A percentile compares a stretch with the other conserved stretches of the same genome.
Conservation (phyloP, 495 filamentous ascomycete species). For the Talaromyces proteolyticus region DNA sequence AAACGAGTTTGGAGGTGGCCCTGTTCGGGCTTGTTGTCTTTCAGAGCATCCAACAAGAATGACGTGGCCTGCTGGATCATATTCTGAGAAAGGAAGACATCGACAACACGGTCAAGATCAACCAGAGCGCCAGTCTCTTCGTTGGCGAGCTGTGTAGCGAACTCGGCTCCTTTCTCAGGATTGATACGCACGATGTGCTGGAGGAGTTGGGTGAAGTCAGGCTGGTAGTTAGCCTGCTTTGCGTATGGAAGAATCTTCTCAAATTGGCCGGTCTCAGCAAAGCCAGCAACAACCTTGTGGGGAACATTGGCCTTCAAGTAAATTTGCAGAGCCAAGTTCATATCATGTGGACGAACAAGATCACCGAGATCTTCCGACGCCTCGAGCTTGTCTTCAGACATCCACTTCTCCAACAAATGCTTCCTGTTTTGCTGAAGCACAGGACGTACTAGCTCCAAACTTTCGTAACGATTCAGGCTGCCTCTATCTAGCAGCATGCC, state of each 20-base stretch:
- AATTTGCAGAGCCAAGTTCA: conserved; percentile 75
- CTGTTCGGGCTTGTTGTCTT: conserved; percentile 91
- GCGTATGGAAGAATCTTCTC: conserved; percentile 93
- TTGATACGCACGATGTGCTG: conserved; percentile 90
- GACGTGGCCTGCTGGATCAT: conserved; percentile 97
- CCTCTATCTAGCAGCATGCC: conserved; percentile 96
- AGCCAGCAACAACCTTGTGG: conserved; percentile 88
- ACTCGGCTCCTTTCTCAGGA: conserved; percentile 91
- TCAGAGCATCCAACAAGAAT: conserved; percentile 90
- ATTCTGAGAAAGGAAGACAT: conserved; percentile 95
- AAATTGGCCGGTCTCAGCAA: conserved; percentile 93
- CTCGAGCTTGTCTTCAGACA: conserved; percentile 90
- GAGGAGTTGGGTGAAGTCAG: conserved; percentile 85
- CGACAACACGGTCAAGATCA: conserved; percentile 90
- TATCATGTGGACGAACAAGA: conserved; percentile 82
- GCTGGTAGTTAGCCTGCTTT: conserved; percentile 73
- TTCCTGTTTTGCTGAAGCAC: conserved; percentile 91
- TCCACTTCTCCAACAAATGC: conserved; percentile 95
- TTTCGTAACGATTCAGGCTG: conserved; percentile 84
- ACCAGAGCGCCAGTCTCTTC: conserved; percentile 78
- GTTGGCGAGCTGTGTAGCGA: conserved; percentile 82
- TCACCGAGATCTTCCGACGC: conserved; percentile 95
- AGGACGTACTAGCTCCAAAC: conserved; percentile 85
- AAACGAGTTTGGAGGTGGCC: conserved; percentile 88
- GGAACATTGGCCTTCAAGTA: conserved; percentile 84